A percentile compares a stretch with the other conserved stretches of the same genome.
Evolutionary conservation across 345 rosid genomes (phyloP).

Genomic region (Eucalyptus guilfoylei): DNA sequence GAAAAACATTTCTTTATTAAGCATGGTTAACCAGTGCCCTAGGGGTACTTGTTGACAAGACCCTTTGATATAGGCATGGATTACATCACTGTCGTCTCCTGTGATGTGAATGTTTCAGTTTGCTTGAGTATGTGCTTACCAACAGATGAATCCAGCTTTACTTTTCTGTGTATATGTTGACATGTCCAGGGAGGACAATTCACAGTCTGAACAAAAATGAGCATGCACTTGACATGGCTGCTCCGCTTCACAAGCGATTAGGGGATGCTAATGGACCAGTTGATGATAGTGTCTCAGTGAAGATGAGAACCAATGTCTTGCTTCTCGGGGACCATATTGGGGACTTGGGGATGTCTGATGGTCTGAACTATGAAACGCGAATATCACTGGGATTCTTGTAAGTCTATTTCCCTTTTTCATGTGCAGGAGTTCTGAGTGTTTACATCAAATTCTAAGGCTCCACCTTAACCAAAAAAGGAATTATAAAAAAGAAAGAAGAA

Average conservation of each 20-base stretch:
- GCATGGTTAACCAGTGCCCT: not conserved
- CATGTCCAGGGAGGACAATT: constrained; percentile 56
- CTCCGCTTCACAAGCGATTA: constrained; percentile 55
- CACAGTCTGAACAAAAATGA: constrained; percentile 82
- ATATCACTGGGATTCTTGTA: constrained; percentile 79
- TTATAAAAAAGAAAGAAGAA: not conserved
- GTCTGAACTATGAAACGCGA: constrained; percentile 61
- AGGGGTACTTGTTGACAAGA: not conserved
- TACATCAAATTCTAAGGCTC: not conserved
- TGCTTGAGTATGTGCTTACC: not conserved
- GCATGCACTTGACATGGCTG: constrained; percentile 88
- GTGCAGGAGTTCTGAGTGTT: not conserved
- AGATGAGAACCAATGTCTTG: constrained; percentile 64
- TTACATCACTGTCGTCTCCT: not conserved
- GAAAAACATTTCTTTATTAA: not conserved
- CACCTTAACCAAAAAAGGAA: not conserved
- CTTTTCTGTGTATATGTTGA: not conserved
- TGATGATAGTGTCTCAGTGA: constrained; percentile 30
- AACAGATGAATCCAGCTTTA: not conserved
- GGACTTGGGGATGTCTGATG: constrained; percentile 86
- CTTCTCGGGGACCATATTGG: constrained; percentile 89
- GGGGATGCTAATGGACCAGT: constrained; percentile 24
- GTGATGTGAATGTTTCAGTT: not conserved
- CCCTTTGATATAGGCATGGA: not conserved
- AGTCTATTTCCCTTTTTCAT: constrained; percentile 10